Evolutionary conservation across 1,284 basidiomycete species (phyloP).

Genomic region (Rhodotorula sp.): DNA sequence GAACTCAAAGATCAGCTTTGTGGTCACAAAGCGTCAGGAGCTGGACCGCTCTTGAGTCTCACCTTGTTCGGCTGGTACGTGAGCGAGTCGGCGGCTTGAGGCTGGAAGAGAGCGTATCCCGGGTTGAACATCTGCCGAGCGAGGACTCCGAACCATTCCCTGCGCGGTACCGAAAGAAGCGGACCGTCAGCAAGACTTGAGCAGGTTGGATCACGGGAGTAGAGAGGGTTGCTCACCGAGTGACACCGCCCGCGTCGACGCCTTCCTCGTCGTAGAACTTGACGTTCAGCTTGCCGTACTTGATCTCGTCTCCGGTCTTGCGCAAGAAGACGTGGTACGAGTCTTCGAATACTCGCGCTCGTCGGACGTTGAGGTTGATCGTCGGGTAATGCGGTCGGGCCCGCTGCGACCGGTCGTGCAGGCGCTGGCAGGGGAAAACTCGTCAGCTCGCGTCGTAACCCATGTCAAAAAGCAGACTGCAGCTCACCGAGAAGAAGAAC

Average conservation of each 20-base stretch:
- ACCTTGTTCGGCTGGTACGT: conserved; percentile 52
- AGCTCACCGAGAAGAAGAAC: conserved; percentile 17
- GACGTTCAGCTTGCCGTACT: conserved; percentile 94
- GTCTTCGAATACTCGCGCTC: conserved; percentile 88
- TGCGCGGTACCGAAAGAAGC: neutral
- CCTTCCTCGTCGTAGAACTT: conserved; percentile 97
- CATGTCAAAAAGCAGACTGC: too few species aligned
- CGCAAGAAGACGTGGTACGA: conserved; percentile 89
- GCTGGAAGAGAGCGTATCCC: conserved; percentile 97
- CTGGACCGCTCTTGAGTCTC: conserved; percentile 36
- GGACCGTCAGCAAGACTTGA: neutral
- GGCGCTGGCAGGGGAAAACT: conserved; percentile 67
- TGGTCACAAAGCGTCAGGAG: conserved; percentile 37
- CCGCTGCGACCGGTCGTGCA: conserved; percentile 75
- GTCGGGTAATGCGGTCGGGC: conserved; percentile 66
- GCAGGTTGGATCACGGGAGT: neutral
- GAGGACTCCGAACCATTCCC: conserved; percentile 70
- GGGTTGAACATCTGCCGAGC: conserved; percentile 99
- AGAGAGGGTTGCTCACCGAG: conserved; percentile 47
- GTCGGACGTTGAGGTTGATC: conserved; percentile 86
- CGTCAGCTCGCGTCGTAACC: neutral
- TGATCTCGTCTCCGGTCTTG: conserved; percentile 92
- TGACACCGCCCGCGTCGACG: conserved; percentile 96
- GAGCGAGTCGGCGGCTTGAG: conserved; percentile 64
- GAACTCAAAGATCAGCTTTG: conserved; percentile 64